phyloP scores from a whole-genome alignment of 495 filamentous ascomycete species.

The Hypoxylon fuscum region DNA sequence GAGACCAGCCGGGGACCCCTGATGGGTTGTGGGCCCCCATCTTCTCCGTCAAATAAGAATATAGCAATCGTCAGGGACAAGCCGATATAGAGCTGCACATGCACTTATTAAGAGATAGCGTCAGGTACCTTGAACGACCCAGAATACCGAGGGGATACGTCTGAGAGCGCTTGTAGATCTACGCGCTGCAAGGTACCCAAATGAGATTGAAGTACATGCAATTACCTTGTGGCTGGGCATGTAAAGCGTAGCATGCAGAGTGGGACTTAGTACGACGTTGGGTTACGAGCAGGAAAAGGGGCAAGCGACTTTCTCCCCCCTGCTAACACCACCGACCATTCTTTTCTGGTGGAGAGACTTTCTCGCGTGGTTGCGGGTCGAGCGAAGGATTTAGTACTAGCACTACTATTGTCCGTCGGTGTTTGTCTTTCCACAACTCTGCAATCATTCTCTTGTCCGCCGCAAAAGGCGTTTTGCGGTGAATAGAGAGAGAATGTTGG shows the following conservation, averaged over 20 bases:
- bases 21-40: conserved; percentile 27
- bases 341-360: conserved; percentile 30
- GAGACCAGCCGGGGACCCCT: conserved; percentile 19
- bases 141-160: too few species aligned
- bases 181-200: conserved; percentile 27
- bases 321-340: conserved; percentile 33
- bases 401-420: too few species aligned
- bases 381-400: conserved; percentile 25
- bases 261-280: conserved; percentile 31
- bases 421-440: too few species aligned
- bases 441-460: too few species aligned
- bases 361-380: conserved; percentile 37
- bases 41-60: conserved; percentile 24
- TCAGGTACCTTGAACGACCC: conserved; percentile 34
- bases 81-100: conserved; percentile 11
- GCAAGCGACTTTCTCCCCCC: conserved; percentile 22
- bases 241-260: conserved; percentile 32
- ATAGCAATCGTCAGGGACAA: conserved; percentile 33
- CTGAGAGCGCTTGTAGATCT: conserved; percentile 4
- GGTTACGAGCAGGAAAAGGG: conserved; percentile 34
- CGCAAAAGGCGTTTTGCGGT: neutral
- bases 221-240: conserved; percentile 39
- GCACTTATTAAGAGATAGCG: conserved; percentile 32
- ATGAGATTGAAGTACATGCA: conserved; percentile 25
- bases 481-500: neutral